phyloP scores from a whole-genome alignment of 345 rosid genomes.

The Bretschneidera sinensis region DNA sequence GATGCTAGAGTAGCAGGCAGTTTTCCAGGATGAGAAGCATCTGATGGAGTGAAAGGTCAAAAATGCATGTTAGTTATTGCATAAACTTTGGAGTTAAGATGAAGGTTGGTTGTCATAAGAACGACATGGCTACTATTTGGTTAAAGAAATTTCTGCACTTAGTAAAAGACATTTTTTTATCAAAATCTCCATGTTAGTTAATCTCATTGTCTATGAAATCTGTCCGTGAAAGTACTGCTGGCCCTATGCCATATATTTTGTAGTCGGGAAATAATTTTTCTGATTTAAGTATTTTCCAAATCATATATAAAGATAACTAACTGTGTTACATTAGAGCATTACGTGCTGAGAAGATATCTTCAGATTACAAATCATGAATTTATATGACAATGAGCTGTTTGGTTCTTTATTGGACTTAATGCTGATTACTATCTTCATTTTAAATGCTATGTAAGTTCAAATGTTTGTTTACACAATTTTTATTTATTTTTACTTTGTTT shows the following conservation, averaged over 20 bases:
- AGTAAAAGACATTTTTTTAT: no score
- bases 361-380: neutral
- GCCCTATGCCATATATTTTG: neutral
- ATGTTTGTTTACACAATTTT: neutral
- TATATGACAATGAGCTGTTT: neutral
- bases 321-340: neutral
- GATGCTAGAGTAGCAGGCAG: no score
- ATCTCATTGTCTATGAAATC: neutral
- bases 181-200: no score
- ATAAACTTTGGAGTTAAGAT: no score
- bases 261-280: neutral
- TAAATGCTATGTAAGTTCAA: neutral
- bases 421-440: neutral
- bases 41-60: no score
- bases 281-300: neutral
- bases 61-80: no score
- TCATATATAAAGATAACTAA: no score
- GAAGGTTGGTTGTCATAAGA: no score
- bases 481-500: constrained; percentile 13
- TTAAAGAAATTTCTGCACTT: no score
- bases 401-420: neutral
- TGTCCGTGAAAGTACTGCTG: neutral
- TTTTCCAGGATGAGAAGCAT: no score
- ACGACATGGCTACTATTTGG: no score
- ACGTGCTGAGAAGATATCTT: neutral